Evolutionary conservation across 2,329 filamentous ascomycete species (phyloP).

Genomic region (Chaetomium olivaceum): DNA sequence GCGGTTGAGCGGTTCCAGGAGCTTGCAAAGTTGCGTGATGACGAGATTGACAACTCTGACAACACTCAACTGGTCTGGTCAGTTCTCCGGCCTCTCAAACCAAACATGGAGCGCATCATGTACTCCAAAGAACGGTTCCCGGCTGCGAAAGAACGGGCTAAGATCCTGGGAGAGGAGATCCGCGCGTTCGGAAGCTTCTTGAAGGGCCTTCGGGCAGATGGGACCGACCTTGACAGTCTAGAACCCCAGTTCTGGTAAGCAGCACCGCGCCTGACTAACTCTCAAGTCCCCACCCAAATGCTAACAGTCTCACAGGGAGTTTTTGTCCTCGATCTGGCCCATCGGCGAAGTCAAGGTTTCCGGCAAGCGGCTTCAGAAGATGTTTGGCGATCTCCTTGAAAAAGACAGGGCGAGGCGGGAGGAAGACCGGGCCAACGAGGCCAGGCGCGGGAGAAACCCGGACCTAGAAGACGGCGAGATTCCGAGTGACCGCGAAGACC

Average conservation of each 20-base stretch:
- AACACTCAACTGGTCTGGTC: constrained; percentile 43
- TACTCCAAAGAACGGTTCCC: constrained; percentile 39
- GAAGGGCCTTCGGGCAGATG: constrained; percentile 36
- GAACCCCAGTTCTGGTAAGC: constrained; percentile 43
- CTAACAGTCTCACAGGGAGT: constrained; percentile 39
- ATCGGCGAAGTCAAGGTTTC: constrained; percentile 42
- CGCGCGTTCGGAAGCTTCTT: constrained; percentile 41
- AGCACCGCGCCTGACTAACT: neutral
- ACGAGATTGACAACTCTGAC: constrained; percentile 39
- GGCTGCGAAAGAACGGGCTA: constrained; percentile 39
- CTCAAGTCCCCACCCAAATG: neutral
- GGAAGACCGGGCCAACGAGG: constrained; percentile 32
- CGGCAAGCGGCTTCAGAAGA: constrained; percentile 40
- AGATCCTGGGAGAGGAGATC: constrained; percentile 42
- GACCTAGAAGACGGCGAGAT: constrained; percentile 44
- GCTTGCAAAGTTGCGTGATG: constrained; percentile 41
- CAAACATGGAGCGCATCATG: constrained; percentile 43
- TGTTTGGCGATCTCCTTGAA: constrained; percentile 40
- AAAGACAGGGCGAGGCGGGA: constrained; percentile 37
- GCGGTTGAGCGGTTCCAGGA: constrained; percentile 43
- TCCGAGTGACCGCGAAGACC: constrained; percentile 40
- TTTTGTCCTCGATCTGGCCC: constrained; percentile 44
- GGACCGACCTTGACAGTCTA: constrained; percentile 38
- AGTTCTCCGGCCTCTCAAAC: constrained; percentile 41
- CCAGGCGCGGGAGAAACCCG: constrained; percentile 32